These are phyloP conservation scores for Piper betle DNA, from an alignment of 164 flowering plant species.

Conservation along the genomic window DNA sequence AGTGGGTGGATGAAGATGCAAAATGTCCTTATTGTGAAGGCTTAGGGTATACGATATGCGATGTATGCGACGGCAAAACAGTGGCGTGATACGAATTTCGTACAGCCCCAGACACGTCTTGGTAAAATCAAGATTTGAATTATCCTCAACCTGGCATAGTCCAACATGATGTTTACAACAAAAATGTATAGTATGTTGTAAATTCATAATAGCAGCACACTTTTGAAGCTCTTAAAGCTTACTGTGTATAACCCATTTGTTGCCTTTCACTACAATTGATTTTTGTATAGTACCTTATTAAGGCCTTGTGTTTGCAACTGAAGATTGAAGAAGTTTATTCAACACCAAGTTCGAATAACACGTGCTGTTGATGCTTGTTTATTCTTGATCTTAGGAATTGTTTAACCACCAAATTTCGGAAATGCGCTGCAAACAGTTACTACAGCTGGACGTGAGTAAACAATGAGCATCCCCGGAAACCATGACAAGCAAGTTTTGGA, in stretches of 20 bases:
- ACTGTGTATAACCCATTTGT: neutral
- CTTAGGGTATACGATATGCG: slow-evolving; percentile 53
- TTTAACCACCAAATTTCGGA: too few species aligned
- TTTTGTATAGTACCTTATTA: too few species aligned
- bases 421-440: neutral
- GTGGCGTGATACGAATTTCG: neutral
- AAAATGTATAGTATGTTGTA: neutral
- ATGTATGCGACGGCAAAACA: slow-evolving; percentile 49
- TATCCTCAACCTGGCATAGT: neutral
- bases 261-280: too few species aligned
- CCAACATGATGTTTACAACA: neutral
- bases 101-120: neutral
- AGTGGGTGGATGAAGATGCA: slow-evolving; percentile 72
- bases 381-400: too few species aligned
- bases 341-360: too few species aligned
- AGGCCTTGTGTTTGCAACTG: too few species aligned
- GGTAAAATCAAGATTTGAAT: too few species aligned
- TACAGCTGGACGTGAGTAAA: neutral
- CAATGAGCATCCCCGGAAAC: neutral
- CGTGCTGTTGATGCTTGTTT: too few species aligned
- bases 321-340: too few species aligned
- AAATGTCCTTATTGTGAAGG: slow-evolving; percentile 93
- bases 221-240: neutral
- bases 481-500: neutral
- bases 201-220: neutral